Base-by-base conservation (phyloP, 257 asterid genomes). In the Eucommia ulmoides region DNA sequence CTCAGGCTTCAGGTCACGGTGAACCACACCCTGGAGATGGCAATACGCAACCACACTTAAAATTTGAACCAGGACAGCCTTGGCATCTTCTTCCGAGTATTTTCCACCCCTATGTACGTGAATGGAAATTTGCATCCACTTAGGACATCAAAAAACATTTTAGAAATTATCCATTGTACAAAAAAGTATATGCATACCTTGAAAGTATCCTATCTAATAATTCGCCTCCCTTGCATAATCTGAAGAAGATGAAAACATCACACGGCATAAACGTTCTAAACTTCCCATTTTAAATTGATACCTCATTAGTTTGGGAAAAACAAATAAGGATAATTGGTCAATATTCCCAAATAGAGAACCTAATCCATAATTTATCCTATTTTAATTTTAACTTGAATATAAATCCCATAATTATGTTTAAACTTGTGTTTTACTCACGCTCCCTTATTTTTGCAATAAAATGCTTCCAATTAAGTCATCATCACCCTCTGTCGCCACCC, bases 161-260 rank as follows among this genome's bases (percentile, higher is more conserved):
- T 19, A 45, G 42, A 8, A 21, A 19, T 3, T 11, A 19, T 33
- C 19, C 23, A 20, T 12, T 22, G n/a, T 23, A 45, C n/a, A 19
- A 55, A 44, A 53, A 12, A 59, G 17, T 24, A 44, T 44, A 22
- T n/a, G 29, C 49, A 15, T 50, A 76, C 94, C 83, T 87, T 24
- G 88, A 65, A 62, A 87, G 93, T 56, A 87, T 81, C 41, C 82
- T 65, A 59, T 87, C 93, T 54, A 83, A 59, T 54, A 87, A 57
- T 55, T 87, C 97, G 55, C 97, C 97, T 41, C 94, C 97, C 67
- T 64, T 65, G 67, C 96, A 87, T 65, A 87, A 70, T 73, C 94
- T 87, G 84, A 24, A 44, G 45, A 46, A 54, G 20, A 41, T 14
- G n/a, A 49, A 51, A 57, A 19, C 46, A 1, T 6, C 8, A 51